phyloP scores from a whole-genome alignment of 2,329 filamentous ascomycete species.

The Arthrobotrys iridis region DNA sequence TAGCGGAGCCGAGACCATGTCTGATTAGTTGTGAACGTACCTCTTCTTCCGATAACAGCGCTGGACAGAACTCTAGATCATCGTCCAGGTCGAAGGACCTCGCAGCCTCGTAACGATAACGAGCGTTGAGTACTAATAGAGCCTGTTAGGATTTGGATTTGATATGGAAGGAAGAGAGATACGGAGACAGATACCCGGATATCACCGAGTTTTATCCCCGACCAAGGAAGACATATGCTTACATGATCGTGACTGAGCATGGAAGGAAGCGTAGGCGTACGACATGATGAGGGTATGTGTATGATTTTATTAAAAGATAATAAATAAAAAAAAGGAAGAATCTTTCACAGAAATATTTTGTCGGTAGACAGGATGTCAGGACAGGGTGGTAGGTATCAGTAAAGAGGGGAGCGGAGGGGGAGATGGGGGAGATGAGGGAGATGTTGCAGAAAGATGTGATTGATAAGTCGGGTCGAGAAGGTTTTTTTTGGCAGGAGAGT shows the following conservation, averaged over 20 bases:
- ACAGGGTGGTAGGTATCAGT: constrained; percentile 14
- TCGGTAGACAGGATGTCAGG: not conserved
- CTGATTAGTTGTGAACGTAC: constrained; percentile 67
- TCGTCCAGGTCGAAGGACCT: constrained; percentile 96
- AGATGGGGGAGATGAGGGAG: constrained; percentile 36
- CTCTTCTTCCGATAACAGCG: constrained; percentile 90
- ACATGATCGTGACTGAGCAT: constrained; percentile 53
- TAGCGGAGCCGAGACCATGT: constrained; percentile 32
- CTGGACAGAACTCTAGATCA: constrained; percentile 93
- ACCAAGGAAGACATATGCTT: constrained; percentile 55
- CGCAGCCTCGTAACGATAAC: constrained; percentile 86
- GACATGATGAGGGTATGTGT: constrained; percentile 54
- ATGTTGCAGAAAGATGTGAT: not conserved
- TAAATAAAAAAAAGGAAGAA: not conserved
- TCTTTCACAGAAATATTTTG: constrained; percentile 8
- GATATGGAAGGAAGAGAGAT: constrained; percentile 69
- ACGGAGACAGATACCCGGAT: constrained; percentile 56
- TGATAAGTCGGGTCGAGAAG: constrained; percentile 51
- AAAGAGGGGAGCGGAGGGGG: constrained; percentile 20
- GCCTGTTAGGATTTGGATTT: constrained; percentile 87
- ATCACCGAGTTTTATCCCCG: constrained; percentile 20
- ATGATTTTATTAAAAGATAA: constrained; percentile 6
- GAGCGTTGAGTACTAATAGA: constrained; percentile 79
- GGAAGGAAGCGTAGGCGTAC: constrained; percentile 57
- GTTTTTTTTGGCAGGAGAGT: constrained; percentile 56